A percentile compares a stretch with the other conserved stretches of the same genome.
phyloP scores from a whole-genome alignment of 345 rosid species.

The Balakata baccata region DNA sequence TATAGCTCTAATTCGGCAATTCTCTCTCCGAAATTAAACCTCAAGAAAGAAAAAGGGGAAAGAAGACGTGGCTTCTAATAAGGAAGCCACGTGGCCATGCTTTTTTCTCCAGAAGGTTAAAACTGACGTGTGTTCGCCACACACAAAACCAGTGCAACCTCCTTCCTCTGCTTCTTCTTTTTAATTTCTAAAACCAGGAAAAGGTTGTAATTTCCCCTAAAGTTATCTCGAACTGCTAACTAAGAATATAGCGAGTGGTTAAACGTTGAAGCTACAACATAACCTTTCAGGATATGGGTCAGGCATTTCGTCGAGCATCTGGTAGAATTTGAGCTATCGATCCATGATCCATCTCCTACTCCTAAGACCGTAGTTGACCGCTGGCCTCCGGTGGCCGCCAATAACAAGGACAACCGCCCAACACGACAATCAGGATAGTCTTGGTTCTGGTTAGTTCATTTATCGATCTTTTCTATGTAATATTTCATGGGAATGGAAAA shows the following conservation, averaged over 20 bases:
- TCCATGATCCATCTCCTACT: conserved; percentile 43
- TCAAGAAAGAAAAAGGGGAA: background rate
- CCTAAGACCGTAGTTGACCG: conserved; percentile 38
- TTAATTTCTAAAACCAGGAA: background rate
- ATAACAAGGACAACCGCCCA: conserved; percentile 19
- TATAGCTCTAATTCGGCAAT: no score
- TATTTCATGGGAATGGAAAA: background rate
- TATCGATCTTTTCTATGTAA: background rate
- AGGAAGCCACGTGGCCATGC: background rate
- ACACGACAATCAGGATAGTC: conserved; percentile 9
- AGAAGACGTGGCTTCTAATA: background rate
- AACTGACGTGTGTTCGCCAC: background rate
- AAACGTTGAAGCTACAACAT: background rate
- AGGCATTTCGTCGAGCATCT: conserved; percentile 98
- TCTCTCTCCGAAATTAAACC: no score
- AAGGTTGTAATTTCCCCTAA: background rate
- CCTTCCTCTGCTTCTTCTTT: background rate
- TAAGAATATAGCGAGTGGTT: background rate
- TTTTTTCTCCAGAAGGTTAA: no score
- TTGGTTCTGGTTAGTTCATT: conserved; percentile 23
- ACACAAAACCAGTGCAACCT: background rate
- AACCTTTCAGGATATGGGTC: conserved; percentile 54
- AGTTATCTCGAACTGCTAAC: background rate
- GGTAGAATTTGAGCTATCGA: conserved; percentile 54
- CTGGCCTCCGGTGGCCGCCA: conserved; percentile 32